Conservation (phyloP, 2,329 filamentous ascomycete genomes). For the Ilyonectria sp. region DNA sequence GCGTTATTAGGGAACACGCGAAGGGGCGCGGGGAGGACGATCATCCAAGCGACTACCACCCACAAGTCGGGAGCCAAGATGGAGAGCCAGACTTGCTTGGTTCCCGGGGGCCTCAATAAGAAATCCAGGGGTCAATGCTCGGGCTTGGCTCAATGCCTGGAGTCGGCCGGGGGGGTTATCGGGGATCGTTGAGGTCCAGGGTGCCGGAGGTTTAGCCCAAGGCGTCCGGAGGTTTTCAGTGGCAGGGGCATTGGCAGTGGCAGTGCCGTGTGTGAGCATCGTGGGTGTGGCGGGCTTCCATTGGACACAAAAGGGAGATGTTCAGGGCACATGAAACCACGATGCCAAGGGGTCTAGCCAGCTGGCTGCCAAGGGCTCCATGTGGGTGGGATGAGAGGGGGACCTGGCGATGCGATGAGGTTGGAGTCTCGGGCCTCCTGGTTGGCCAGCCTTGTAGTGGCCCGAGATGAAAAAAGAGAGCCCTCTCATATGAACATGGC, state of each 20-base stretch:
- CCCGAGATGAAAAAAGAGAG: neutral
- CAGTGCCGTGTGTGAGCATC: neutral
- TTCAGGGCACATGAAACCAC: slow-evolving; percentile 1
- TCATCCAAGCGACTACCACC: slow-evolving; percentile 1
- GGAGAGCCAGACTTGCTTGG: neutral
- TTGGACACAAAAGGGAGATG: neutral
- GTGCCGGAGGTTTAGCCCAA: neutral
- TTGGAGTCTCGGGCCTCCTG: neutral
- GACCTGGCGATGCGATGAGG: neutral
- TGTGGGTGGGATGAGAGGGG: neutral
- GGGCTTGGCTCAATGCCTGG: slow-evolving; percentile 5
- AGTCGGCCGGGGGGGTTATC: neutral
- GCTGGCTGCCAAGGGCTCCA: neutral
- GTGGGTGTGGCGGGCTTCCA: neutral
- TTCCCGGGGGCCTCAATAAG: neutral
- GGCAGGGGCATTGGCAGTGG: neutral
- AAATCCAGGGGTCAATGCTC: neutral
- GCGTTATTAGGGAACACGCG: neutral
- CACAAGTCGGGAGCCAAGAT: neutral
- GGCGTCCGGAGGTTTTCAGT: slow-evolving; percentile 3
- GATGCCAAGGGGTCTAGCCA: neutral
- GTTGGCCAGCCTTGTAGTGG: neutral
- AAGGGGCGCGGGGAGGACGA: neutral
- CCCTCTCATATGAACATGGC: neutral
- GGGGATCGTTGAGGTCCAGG: neutral